Evolutionary conservation across 768 basidiomycete species (phyloP).

Genomic region (Boletus coccyginus): DNA sequence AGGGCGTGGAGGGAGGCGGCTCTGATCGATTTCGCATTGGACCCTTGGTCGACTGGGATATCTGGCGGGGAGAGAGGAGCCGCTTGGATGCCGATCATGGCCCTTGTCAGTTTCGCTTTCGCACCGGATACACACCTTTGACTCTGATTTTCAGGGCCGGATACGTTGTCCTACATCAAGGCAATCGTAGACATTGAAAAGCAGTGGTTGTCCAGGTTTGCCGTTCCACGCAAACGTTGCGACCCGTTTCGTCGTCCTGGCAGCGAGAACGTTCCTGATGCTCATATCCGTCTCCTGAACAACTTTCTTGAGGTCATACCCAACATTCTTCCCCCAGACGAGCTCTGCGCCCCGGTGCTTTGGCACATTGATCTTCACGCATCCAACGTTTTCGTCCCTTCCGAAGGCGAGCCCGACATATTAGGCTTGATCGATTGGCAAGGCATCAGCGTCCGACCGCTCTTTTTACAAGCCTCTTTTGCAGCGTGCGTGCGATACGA

Average conservation of each 20-base stretch:
- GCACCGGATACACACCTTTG: not conserved
- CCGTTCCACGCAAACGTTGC: not conserved
- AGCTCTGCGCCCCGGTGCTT: conserved; percentile 8
- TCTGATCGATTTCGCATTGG: conserved; percentile 17
- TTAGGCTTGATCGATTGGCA: conserved; percentile 17
- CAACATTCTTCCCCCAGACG: not conserved
- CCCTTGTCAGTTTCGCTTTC: conserved; percentile 29
- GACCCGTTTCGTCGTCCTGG: not conserved
- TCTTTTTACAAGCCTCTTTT: conserved; percentile 11
- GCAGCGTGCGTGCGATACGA: conserved; percentile 4
- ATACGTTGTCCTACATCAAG: not conserved
- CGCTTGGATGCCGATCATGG: conserved; percentile 28
- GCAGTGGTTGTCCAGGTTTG: not conserved
- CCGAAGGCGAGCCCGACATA: conserved; percentile 4
- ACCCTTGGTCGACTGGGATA: conserved; percentile 14
- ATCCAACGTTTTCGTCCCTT: conserved; percentile 9
- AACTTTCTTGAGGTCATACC: conserved; percentile 6
- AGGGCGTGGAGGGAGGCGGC: conserved; percentile 31
- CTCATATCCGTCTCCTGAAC: conserved; percentile 9
- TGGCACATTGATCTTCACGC: conserved; percentile 17
- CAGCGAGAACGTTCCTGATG: not conserved
- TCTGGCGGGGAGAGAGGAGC: conserved; percentile 29
- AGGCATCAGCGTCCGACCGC: conserved; percentile 11
- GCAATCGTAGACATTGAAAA: conserved; percentile 1
- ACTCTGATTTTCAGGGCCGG: not conserved